Conservation (phyloP, 2,329 filamentous ascomycete species). For the Xylariaceae sp. region DNA sequence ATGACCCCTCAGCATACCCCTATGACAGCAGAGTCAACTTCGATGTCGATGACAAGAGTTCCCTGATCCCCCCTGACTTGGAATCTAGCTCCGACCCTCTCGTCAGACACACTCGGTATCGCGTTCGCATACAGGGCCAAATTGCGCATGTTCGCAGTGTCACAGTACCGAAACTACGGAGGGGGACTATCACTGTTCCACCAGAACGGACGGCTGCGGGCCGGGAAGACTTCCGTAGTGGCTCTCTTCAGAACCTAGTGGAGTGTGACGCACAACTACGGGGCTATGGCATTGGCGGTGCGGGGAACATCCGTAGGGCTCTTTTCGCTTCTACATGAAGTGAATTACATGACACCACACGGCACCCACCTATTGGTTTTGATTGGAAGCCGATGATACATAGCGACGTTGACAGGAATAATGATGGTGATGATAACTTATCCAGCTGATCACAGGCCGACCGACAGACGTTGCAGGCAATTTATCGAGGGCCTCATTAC, state of each 20-base stretch:
- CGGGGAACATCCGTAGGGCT: conserved; percentile 11
- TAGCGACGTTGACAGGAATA: no score
- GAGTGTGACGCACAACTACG: conserved; percentile 7
- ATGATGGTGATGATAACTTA: no score
- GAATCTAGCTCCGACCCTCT: conserved; percentile 2
- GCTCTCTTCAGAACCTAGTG: not conserved
- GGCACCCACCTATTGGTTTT: no score
- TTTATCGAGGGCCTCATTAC: conserved; percentile 5
- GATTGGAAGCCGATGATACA: no score
- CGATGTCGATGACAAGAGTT: not conserved
- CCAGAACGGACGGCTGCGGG: not conserved
- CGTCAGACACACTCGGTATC: conserved; percentile 2
- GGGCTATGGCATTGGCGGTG: conserved; percentile 13
- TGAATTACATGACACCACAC: no score
- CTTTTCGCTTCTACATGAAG: no score
- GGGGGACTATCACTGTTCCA: not conserved
- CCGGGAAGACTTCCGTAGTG: not conserved
- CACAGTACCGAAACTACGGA: conserved; percentile 3
- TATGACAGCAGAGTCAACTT: not conserved
- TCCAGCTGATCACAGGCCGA: conserved; percentile 7
- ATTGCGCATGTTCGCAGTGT: conserved; percentile 8
- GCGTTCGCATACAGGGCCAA: conserved; percentile 13
- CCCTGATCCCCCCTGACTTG: not conserved
- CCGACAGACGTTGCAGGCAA: conserved; percentile 8
- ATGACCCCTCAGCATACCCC: not conserved